Evolutionary conservation across 805 yeast species (phyloP).

Genomic region (Teunomyces tritomae): DNA sequence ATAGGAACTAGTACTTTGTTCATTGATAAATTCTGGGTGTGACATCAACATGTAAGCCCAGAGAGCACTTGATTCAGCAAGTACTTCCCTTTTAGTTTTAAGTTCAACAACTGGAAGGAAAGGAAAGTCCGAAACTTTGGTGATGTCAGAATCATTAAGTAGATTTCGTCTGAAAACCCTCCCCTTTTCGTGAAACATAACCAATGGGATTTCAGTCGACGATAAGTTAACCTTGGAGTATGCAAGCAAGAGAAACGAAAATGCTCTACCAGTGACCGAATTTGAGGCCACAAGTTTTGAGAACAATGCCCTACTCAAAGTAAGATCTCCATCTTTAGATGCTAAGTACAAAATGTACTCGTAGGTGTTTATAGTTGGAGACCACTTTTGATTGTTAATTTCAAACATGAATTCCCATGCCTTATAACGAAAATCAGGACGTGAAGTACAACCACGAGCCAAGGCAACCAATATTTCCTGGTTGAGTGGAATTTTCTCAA

Average conservation of each 20-base stretch:
- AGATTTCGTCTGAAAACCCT: constrained; percentile 45
- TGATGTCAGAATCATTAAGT: constrained; percentile 40
- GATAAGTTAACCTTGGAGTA: constrained; percentile 39
- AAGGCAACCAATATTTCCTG: constrained; percentile 49
- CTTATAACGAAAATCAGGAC: constrained; percentile 42
- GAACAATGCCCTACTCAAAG: constrained; percentile 67
- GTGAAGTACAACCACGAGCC: constrained; percentile 65
- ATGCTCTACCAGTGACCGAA: constrained; percentile 36
- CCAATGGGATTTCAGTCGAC: constrained; percentile 25
- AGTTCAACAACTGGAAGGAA: constrained; percentile 60
- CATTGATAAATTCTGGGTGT: constrained; percentile 43
- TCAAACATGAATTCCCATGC: constrained; percentile 83
- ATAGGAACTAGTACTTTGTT: constrained; percentile 47
- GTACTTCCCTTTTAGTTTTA: constrained; percentile 36
- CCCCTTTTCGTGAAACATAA: constrained; percentile 46
- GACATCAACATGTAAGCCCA: constrained; percentile 54
- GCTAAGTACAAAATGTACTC: constrained; percentile 73
- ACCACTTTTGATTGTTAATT: constrained; percentile 47
- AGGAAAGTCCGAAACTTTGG: constrained; percentile 48
- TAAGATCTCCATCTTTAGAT: constrained; percentile 76
- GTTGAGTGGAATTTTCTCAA: constrained; percentile 22
- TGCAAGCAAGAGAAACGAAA: constrained; percentile 47
- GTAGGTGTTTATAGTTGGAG: constrained; percentile 48
- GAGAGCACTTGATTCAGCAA: constrained; percentile 77
- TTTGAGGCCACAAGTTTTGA: constrained; percentile 39